Evolutionary conservation across 2,329 filamentous ascomycete genomes (phyloP).

Genomic region (Penicillium sp.): DNA sequence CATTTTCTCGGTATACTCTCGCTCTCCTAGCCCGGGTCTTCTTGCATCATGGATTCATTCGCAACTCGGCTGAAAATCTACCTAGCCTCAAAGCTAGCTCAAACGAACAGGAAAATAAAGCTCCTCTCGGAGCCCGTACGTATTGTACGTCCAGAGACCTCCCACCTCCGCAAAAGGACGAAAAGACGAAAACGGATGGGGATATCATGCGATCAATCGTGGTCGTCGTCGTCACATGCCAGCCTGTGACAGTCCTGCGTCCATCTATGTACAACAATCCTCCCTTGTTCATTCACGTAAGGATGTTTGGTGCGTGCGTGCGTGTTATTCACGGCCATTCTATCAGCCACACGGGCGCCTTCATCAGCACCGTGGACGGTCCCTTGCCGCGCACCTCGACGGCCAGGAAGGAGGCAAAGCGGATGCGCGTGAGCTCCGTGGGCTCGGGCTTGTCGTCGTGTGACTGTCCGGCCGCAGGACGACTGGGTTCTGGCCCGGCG

Average conservation of each 20-base stretch:
- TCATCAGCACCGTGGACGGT: slow-evolving; percentile 63
- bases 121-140: too few species aligned
- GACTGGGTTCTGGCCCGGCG: slow-evolving; percentile 10
- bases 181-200: slow-evolving; percentile 17
- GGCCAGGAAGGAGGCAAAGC: slow-evolving; percentile 71
- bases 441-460: slow-evolving; percentile 26
- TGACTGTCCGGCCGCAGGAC: slow-evolving; percentile 12
- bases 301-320: neutral
- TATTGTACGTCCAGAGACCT: slow-evolving; percentile 1
- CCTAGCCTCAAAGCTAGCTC: too few species aligned
- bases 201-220: slow-evolving; percentile 19
- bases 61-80: too few species aligned
- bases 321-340: slow-evolving; percentile 13
- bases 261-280: slow-evolving; percentile 12
- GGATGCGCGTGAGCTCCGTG: slow-evolving; percentile 52
- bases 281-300: neutral
- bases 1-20: too few species aligned
- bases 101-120: too few species aligned
- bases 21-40: too few species aligned
- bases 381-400: slow-evolving; percentile 69
- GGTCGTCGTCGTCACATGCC: slow-evolving; percentile 15
- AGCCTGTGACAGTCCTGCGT: too few species aligned
- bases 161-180: slow-evolving; percentile 6
- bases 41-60: too few species aligned
- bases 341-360: slow-evolving; percentile 65